phyloP scores from a whole-genome alignment of 1,139 yeast genomes.

The Lodderomyces elongisporus region DNA sequence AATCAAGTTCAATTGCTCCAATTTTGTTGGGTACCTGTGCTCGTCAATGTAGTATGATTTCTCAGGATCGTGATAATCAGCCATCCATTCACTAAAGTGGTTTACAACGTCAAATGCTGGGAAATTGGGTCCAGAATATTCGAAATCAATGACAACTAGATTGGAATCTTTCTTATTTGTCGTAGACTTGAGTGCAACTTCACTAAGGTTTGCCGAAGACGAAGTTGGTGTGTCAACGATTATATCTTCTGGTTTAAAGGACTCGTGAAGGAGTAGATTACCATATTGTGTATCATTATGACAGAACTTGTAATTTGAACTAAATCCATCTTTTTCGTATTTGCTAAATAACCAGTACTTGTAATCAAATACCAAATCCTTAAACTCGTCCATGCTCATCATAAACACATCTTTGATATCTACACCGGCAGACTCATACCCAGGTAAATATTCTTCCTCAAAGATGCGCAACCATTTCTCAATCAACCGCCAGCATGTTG shows the following conservation, averaged over 20 bases:
- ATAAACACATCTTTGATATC: conserved; percentile 43
- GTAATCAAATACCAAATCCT: conserved; percentile 44
- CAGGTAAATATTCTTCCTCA: conserved; percentile 33
- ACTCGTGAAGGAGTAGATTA: conserved; percentile 56
- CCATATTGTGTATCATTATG: conserved; percentile 98
- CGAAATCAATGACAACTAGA: conserved; percentile 92
- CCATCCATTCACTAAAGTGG: conserved; percentile 95
- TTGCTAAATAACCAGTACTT: conserved; percentile 56
- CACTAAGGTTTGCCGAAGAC: conserved; percentile 16
- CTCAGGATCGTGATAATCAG: conserved; percentile 72
- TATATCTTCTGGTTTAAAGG: conserved; percentile 34
- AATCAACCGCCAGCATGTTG: conserved; percentile 67
- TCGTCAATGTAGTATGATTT: conserved; percentile 55
- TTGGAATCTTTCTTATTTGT: conserved; percentile 53
- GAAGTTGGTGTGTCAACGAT: conserved; percentile 20
- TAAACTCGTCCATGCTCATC: conserved; percentile 46
- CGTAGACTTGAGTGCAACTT: conserved; percentile 24
- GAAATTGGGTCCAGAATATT: conserved; percentile 89
- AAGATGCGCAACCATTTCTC: conserved; percentile 66
- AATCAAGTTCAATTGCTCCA: conserved; percentile 66
- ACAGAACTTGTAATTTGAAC: conserved; percentile 63
- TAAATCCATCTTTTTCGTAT: conserved; percentile 41
- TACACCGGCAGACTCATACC: conserved; percentile 21
- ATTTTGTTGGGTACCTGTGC: conserved; percentile 57
- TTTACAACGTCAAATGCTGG: conserved; percentile 89